Evolutionary conservation across 2,329 filamentous ascomycete genomes (phyloP).

Genomic region (Arthroderma sp.): DNA sequence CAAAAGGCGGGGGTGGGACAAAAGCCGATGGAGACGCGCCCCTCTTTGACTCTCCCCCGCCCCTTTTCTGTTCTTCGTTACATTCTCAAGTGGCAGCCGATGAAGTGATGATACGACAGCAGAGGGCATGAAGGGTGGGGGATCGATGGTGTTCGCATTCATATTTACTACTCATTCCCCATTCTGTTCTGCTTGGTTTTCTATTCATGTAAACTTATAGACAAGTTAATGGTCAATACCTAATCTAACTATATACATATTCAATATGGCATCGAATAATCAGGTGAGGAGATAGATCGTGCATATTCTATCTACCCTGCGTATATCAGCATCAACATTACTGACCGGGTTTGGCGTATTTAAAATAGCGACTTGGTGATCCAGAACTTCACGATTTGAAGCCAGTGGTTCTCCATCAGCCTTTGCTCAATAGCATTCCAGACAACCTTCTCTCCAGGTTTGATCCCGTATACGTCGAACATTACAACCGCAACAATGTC

Average conservation of each 20-base stretch:
- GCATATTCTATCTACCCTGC: background rate
- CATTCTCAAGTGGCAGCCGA: slow-evolving; percentile 10
- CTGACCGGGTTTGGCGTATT: slow-evolving; percentile 1
- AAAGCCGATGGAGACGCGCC: too few species aligned
- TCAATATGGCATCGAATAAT: background rate
- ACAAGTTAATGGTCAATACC: background rate
- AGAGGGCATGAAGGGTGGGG: slow-evolving; percentile 21
- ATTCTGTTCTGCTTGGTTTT: background rate
- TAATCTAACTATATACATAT: background rate
- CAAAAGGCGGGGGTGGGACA: too few species aligned
- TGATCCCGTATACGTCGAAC: slow-evolving; percentile 29
- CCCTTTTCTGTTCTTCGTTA: too few species aligned
- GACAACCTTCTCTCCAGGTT: slow-evolving; percentile 24
- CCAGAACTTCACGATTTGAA: slow-evolving; percentile 17
- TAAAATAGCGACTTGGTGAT: slow-evolving; percentile 5
- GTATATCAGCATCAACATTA: background rate
- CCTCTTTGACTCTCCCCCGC: too few species aligned
- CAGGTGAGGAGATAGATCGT: background rate
- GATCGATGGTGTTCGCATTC: slow-evolving; percentile 1
- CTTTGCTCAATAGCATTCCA: slow-evolving; percentile 32
- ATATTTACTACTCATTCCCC: background rate
- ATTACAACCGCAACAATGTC: slow-evolving; percentile 31
- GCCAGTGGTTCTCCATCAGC: slow-evolving; percentile 17
- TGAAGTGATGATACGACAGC: slow-evolving; percentile 22
- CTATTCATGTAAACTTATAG: background rate